These are phyloP conservation scores for Geranium incanum DNA, from an alignment of 441 rosid genomes.

Conservation along the genomic window DNA sequence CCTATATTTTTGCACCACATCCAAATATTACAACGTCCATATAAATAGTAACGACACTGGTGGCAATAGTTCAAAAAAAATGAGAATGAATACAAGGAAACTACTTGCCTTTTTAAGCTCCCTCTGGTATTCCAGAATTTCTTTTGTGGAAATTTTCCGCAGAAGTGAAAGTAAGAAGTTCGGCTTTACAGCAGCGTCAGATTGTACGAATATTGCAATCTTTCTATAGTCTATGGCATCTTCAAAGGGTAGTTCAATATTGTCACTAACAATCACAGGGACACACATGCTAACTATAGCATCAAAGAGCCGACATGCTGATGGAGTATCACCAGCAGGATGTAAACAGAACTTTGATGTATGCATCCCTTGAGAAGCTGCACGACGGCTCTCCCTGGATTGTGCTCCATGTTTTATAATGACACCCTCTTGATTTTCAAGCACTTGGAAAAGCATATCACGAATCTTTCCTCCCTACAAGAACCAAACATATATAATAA, in stretches of 20 bases:
- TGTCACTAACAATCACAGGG: slow-evolving; percentile 77
- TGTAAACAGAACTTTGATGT: slow-evolving; percentile 81
- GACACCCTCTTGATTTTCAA: slow-evolving; percentile 70
- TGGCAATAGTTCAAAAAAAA: not conserved
- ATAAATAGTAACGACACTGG: slow-evolving; percentile 2
- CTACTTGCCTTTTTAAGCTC: slow-evolving; percentile 51
- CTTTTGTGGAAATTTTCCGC: slow-evolving; percentile 40
- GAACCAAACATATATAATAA: not conserved
- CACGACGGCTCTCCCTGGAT: slow-evolving; percentile 80
- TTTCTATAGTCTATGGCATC: slow-evolving; percentile 70
- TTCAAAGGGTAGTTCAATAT: slow-evolving; percentile 85
- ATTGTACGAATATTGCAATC: slow-evolving; percentile 69
- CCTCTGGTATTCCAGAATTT: slow-evolving; percentile 65
- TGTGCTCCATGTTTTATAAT: slow-evolving; percentile 84
- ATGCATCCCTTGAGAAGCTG: slow-evolving; percentile 84
- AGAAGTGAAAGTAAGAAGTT: slow-evolving; percentile 58
- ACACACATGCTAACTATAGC: slow-evolving; percentile 88
- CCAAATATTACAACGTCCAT: not conserved
- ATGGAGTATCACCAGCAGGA: slow-evolving; percentile 98
- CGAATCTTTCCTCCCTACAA: slow-evolving; percentile 85
- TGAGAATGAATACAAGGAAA: not conserved
- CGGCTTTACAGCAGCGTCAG: slow-evolving; percentile 51
- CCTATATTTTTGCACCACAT: not conserved
- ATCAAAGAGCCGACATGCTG: slow-evolving; percentile 91
- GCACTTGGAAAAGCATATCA: slow-evolving; percentile 73